These are phyloP conservation scores for Thecaphora thlaspeos DNA, from an alignment of 1,284 basidiomycete species.

Conservation along the genomic window DNA sequence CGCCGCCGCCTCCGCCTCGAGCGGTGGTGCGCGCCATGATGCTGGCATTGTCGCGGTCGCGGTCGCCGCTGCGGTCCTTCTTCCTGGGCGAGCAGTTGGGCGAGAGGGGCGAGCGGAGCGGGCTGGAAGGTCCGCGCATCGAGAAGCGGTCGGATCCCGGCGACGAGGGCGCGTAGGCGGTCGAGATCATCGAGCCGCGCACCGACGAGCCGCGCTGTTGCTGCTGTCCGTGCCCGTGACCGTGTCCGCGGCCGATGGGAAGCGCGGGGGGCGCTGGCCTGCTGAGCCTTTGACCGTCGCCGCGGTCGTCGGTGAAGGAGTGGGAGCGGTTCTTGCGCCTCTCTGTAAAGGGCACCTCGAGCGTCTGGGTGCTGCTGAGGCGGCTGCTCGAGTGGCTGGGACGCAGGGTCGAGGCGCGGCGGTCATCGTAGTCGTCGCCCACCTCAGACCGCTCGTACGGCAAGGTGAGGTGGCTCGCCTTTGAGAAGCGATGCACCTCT, in stretches of 20 bases:
- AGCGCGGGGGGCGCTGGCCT: too few species aligned
- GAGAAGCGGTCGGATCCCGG: too few species aligned
- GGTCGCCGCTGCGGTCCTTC: too few species aligned
- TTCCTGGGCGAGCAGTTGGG: too few species aligned
- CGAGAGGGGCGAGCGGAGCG: too few species aligned
- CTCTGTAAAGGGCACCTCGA: conserved; percentile 7
- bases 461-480: conserved; percentile 31
- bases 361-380: conserved; percentile 3
- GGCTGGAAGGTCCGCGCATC: too few species aligned
- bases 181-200: too few species aligned
- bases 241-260: too few species aligned
- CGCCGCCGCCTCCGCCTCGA: conserved; percentile 13
- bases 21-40: conserved; percentile 17
- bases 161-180: too few species aligned
- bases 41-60: background rate
- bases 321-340: conserved; percentile 14
- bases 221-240: too few species aligned
- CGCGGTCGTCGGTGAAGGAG: conserved; percentile 1
- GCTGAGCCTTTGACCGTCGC: too few species aligned
- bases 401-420: conserved; percentile 8
- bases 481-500: conserved; percentile 11
- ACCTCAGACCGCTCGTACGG: conserved; percentile 28
- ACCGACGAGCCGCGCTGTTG: too few species aligned
- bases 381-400: conserved; percentile 12
- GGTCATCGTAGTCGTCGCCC: conserved; percentile 13